These are phyloP conservation scores for Beauveria sp. DNA, from an alignment of 2,329 filamentous ascomycete species.

Conservation along the genomic window DNA sequence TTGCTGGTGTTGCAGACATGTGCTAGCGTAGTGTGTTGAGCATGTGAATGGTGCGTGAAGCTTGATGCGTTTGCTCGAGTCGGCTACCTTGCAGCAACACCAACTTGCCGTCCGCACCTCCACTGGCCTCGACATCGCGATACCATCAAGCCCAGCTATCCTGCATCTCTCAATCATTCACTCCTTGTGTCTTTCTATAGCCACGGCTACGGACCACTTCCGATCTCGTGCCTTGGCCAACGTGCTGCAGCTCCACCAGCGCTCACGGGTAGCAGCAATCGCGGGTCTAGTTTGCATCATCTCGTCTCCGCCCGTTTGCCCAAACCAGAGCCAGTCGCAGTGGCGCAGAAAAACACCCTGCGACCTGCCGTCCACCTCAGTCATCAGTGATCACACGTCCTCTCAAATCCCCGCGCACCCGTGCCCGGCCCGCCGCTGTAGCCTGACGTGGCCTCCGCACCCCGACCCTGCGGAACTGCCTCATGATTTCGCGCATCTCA, in stretches of 20 bases:
- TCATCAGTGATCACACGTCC: background rate
- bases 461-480: background rate
- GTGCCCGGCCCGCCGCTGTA: background rate
- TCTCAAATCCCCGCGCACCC: background rate
- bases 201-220: background rate
- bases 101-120: too few relatives aligned
- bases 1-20: background rate
- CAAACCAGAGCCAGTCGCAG: background rate
- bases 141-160: background rate
- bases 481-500: constrained; percentile 70
- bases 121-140: background rate
- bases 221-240: background rate
- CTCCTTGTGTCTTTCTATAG: too few relatives aligned
- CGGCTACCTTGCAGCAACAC: too few relatives aligned
- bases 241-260: background rate
- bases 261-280: constrained; percentile 5
- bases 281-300: constrained; percentile 4
- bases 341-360: background rate
- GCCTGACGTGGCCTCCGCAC: background rate
- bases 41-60: too few relatives aligned
- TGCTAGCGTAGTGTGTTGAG: background rate
- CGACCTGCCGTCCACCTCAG: background rate
- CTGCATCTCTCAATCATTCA: background rate
- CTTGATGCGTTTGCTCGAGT: too few relatives aligned
- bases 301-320: background rate